Conservation (phyloP, 148 eudicot species). For the Dianthus caryophyllus region DNA sequence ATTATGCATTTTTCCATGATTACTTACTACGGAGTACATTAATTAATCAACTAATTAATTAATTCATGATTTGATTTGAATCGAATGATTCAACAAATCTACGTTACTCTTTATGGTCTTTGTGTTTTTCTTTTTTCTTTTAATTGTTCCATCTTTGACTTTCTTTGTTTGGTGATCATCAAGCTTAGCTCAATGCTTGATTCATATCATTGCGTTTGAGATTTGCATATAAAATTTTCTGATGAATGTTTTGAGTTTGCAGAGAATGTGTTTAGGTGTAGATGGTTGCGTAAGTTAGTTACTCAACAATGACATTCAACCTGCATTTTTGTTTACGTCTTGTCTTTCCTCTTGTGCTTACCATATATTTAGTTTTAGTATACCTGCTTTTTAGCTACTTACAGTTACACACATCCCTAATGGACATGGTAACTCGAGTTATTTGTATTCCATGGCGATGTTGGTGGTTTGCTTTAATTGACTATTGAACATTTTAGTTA, state of each 20-base stretch:
- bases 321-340: neutral
- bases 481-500: too few species aligned
- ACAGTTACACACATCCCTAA: neutral
- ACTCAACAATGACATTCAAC: neutral
- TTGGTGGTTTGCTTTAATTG: neutral
- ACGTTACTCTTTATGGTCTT: neutral
- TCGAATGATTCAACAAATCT: neutral
- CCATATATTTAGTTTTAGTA: neutral
- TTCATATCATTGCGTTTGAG: neutral
- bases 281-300: neutral
- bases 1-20: neutral
- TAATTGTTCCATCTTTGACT: too few species aligned
- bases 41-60: neutral
- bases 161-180: neutral
- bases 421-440: neutral
- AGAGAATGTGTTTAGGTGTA: neutral
- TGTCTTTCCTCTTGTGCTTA: neutral
- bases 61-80: neutral
- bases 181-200: neutral
- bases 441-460: neutral
- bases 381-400: neutral
- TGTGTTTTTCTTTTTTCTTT: neutral
- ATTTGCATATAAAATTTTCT: neutral
- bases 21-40: neutral
- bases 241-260: neutral